These are phyloP conservation scores for Phytomonas francai DNA, from an alignment of 208 protist species.

Conservation along the genomic window DNA sequence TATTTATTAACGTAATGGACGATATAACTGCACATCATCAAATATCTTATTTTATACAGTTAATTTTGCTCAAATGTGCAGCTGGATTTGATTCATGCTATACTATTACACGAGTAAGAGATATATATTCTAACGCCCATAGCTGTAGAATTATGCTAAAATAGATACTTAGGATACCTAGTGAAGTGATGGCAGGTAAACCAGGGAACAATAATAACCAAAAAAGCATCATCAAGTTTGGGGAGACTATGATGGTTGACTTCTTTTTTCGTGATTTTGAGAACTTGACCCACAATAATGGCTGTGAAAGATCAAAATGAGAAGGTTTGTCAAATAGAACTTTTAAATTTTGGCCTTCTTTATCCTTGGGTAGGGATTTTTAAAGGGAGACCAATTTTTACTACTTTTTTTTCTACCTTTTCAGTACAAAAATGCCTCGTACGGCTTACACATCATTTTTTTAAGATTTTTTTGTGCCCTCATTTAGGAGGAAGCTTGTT, in stretches of 20 bases:
- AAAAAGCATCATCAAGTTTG: neutral
- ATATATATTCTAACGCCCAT: neutral
- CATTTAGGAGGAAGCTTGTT: neutral
- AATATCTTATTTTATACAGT: neutral
- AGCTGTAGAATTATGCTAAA: neutral
- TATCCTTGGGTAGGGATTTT: neutral
- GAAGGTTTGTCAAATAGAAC: neutral
- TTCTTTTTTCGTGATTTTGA: neutral
- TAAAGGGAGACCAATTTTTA: neutral
- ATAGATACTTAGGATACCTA: neutral
- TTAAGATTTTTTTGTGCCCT: neutral
- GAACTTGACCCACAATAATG: neutral
- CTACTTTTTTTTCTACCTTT: neutral
- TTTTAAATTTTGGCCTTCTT: neutral
- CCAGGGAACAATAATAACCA: neutral
- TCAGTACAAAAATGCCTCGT: neutral
- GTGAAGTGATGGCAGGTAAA: neutral
- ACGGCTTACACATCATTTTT: neutral
- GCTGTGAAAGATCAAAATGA: neutral
- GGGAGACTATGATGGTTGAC: neutral
- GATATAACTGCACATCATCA: neutral
- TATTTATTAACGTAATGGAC: neutral
- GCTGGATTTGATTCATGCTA: neutral
- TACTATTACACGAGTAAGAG: neutral
- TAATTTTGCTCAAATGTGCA: neutral